Percentiles rank a stretch among this genome's conserved stretches.
phyloP scores from a whole-genome alignment of 2,329 filamentous ascomycete genomes.

The Pestalotiopsis sp. region DNA sequence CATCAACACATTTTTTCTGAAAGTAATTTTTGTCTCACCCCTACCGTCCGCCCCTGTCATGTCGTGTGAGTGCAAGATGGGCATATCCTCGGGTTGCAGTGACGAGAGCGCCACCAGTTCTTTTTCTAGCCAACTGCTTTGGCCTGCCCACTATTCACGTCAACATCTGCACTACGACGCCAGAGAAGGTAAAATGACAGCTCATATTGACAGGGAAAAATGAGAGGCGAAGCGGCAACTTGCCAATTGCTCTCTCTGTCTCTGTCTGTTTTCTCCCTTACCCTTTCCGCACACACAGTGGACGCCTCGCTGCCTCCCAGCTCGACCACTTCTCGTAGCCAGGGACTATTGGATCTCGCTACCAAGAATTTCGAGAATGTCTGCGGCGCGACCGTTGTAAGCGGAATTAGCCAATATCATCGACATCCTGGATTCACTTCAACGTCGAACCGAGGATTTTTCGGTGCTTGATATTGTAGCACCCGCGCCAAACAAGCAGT shows the following conservation, averaged over 20 bases:
- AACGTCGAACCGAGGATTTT: too few species aligned
- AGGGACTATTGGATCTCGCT: neutral
- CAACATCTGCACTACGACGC: conserved; percentile 10
- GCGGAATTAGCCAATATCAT: too few species aligned
- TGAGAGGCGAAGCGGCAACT: neutral
- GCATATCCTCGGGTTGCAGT: neutral
- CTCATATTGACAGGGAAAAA: conserved; percentile 2
- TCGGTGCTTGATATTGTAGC: too few species aligned
- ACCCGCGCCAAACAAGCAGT: too few species aligned
- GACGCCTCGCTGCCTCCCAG: neutral
- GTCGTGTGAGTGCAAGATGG: conserved; percentile 1
- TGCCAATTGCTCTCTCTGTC: neutral
- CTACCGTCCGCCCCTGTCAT: neutral
- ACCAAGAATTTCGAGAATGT: neutral
- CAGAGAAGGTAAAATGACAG: conserved; percentile 6
- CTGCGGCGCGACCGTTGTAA: too few species aligned
- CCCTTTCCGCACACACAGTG: neutral
- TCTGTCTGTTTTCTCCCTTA: neutral
- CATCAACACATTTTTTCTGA: neutral
- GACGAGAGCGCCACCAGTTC: neutral
- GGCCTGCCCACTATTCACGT: conserved; percentile 1
- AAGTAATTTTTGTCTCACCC: neutral
- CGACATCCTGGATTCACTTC: too few species aligned
- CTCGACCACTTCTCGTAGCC: neutral
- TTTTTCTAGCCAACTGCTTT: neutral